phyloP scores from a whole-genome alignment of 2,329 filamentous ascomycete species.

The Coniochaeta sp. region DNA sequence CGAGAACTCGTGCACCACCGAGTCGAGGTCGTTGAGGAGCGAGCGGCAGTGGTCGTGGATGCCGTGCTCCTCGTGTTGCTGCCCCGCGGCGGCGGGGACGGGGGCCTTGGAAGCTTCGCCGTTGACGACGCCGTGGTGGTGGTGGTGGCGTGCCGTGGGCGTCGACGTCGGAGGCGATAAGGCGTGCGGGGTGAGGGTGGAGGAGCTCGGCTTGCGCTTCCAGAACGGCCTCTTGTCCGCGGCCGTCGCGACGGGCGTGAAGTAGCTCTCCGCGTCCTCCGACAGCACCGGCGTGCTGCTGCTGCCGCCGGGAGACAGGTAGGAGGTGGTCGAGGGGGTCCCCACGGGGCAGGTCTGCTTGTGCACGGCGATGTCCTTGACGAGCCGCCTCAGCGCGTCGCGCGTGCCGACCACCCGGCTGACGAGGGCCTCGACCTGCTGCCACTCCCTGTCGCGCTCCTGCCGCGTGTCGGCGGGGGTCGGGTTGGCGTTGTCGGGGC shows the following conservation, averaged over 20 bases:
- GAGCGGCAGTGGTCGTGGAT: constrained; percentile 78
- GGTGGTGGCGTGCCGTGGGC: too few species aligned
- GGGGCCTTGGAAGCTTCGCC: constrained; percentile 24
- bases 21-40: constrained; percentile 77
- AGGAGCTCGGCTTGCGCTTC: constrained; percentile 73
- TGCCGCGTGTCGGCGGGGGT: constrained; percentile 24
- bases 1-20: constrained; percentile 76
- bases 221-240: constrained; percentile 75
- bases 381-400: constrained; percentile 79
- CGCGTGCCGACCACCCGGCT: constrained; percentile 80
- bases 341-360: constrained; percentile 35
- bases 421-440: constrained; percentile 75
- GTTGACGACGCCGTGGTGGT: too few species aligned
- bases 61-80: constrained; percentile 51
- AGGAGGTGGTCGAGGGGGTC: background rate
- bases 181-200: constrained; percentile 28
- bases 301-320: constrained; percentile 34
- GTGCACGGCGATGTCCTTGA: constrained; percentile 68
- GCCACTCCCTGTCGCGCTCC: constrained; percentile 77
- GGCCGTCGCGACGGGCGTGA: constrained; percentile 29
- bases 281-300: constrained; percentile 30
- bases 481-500: constrained; percentile 14
- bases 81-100: too few species aligned
- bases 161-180: constrained; percentile 27
- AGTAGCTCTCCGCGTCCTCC: constrained; percentile 51